Evolutionary conservation across 2,329 filamentous ascomycete species (phyloP).

Genomic region (Dothidotthia symphoricarpi): DNA sequence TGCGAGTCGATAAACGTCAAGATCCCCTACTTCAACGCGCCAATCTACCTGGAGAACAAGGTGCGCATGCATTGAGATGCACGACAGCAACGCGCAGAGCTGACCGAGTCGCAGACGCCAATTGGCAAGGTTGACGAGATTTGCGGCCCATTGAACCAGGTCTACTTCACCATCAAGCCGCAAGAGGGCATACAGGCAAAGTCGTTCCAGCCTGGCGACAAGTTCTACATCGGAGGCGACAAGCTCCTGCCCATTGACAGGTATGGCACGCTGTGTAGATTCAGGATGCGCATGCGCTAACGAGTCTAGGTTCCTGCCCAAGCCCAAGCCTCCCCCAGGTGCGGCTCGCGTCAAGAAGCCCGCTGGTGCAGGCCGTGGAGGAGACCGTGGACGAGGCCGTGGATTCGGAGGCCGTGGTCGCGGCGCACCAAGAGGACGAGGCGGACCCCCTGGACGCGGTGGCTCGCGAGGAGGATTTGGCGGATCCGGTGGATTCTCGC

Average conservation of each 20-base stretch:
- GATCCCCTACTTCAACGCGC: constrained; percentile 98
- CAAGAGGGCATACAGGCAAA: constrained; percentile 92
- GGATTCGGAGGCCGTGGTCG: constrained; percentile 39
- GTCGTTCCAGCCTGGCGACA: constrained; percentile 94
- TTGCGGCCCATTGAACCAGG: constrained; percentile 93
- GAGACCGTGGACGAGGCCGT: constrained; percentile 42
- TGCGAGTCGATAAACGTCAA: constrained; percentile 94
- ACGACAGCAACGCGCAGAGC: constrained; percentile 2
- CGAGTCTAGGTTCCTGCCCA: constrained; percentile 74
- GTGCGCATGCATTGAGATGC: constrained; percentile 42
- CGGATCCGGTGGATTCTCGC: constrained; percentile 33
- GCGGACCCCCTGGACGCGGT: constrained; percentile 41
- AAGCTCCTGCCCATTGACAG: constrained; percentile 93
- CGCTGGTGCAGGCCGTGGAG: constrained; percentile 61
- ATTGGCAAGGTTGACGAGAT: constrained; percentile 98
- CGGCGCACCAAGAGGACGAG: constrained; percentile 53
- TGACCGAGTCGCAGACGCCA: constrained; percentile 58
- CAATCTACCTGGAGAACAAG: constrained; percentile 99
- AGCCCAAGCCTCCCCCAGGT: constrained; percentile 74
- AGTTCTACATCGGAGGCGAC: constrained; percentile 93
- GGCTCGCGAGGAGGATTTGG: constrained; percentile 46
- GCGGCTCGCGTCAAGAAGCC: constrained; percentile 68
- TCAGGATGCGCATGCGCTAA: constrained; percentile 17
- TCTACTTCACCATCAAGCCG: constrained; percentile 98
- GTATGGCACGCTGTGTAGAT: constrained; percentile 37